These are phyloP conservation scores for Inonotus hispidus DNA, from an alignment of 1,284 basidiomycete genomes.

Conservation along the genomic window DNA sequence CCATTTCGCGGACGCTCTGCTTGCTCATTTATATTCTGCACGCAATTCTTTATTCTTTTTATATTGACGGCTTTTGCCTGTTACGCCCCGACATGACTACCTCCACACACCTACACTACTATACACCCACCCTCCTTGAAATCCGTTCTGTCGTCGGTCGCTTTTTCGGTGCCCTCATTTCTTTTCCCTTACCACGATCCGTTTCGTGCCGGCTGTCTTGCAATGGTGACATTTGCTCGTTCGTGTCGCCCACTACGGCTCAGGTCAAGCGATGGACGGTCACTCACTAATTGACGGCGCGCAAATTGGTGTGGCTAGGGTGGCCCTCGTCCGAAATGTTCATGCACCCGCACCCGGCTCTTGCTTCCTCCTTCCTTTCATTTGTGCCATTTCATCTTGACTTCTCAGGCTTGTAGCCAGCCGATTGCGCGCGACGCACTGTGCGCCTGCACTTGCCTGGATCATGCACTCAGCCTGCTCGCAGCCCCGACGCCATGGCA, in stretches of 20 bases:
- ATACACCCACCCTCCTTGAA: neutral
- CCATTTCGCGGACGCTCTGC: constrained; percentile 3
- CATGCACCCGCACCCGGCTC: constrained; percentile 1
- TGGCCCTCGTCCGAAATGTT: constrained; percentile 2
- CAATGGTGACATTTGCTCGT: neutral
- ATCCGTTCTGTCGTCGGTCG: constrained; percentile 1
- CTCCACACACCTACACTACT: neutral
- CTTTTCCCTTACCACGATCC: neutral
- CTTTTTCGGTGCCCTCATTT: neutral
- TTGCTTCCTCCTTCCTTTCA: constrained; percentile 14
- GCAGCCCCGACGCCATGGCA: constrained; percentile 1
- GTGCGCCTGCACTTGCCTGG: constrained; percentile 3
- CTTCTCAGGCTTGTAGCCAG: constrained; percentile 3
- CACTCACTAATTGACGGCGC: neutral
- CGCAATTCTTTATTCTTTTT: constrained; percentile 19
- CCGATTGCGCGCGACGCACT: constrained; percentile 1
- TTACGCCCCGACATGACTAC: constrained; percentile 13
- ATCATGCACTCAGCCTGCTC: neutral
- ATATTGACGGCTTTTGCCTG: constrained; percentile 13
- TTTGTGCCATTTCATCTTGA: neutral
- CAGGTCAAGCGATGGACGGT: neutral
- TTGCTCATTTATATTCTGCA: neutral
- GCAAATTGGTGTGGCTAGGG: constrained; percentile 18
- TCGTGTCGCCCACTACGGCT: neutral
- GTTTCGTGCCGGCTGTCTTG: constrained; percentile 1